Evolutionary conservation across 495 filamentous ascomycete species (phyloP), one percentile per base, ranked within the genome.

Genomic region (Daldinia childiae): DNA sequence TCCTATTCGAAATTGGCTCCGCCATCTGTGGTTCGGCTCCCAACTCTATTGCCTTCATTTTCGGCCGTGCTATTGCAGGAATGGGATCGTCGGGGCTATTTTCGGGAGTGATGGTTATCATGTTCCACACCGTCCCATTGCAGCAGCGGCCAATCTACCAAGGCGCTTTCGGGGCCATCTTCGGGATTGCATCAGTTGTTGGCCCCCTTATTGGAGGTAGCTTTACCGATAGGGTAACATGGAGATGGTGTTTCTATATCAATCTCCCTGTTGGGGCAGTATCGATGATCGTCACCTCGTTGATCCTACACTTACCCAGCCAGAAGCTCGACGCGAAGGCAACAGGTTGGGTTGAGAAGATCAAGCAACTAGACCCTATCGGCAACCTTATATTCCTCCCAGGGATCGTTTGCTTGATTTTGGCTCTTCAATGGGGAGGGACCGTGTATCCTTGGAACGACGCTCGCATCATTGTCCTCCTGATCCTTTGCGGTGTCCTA

Each of bases 391-490:
- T 90, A 43, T 89, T 96, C 75, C 78, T 96, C 19, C 90, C 90
- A 4, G 85, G 83, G 15, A 86, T 96, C 15, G 82, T 94, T 55
- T 88, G 87, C 57, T 81, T 93, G 15, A 76, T 95, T 45, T 82
- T 97, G 0, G 93, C 93, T 0, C 82, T 97, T 4, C 92, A 95
- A 73, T 97, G 93, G 89, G 93, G 91, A 41, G 93, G 93, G 0
- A 83, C 84, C 6, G 86, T 81, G 26, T 89, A 90, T 59, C 64
- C 79, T 1, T 95, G 92, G 93, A 77, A 68, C 32, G 81, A 82
- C 64, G 83, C 79, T 11, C 87, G 87, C 17, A 88, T 94, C 71
- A 89, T 94, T 62, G 89, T 84, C 2, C 82, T 95, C 0, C 84
- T 95, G 36, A 83, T 92, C 14, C 76, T 92, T 9, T 88, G 87